Base-by-base conservation (phyloP, 805 yeast species). In the Yamadazyma sp. region DNA sequence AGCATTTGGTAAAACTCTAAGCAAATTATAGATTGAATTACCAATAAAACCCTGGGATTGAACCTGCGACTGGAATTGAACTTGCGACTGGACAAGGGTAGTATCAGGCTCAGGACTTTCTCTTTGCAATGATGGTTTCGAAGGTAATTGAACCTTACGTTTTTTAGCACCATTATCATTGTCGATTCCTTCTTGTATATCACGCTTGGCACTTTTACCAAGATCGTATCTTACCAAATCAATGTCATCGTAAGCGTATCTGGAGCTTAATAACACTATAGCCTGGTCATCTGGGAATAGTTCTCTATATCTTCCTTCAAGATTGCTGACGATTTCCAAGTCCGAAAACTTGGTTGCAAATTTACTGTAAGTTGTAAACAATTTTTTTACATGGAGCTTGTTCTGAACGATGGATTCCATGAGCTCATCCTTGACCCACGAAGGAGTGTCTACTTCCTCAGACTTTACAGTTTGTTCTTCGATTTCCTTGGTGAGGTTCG, bases 291-390 rank as follows among this genome's bases (percentile, higher is more conserved):
- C 74, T 0, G 90, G 85, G 57, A 86, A 89, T 23, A 72, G 60
- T 43, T 77, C 80, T 21, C 71, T 63, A 57, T 73, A 89, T 44
- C 95, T 73, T 39, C 67, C 70, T 45, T 85, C 89, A 31, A 91
- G 70, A 34, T 77, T 71, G 32, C 73, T 64, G 5, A 89, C 79
- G 10, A 85, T 82, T 30, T 76, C 73, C 15, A 85, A 59, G 47
- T 83, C 89, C 23, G 91, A 86, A 53, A 75, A 80, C 37, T 73
- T 73, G 2, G 83, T 69, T 45, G 90, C 95, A 54, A 81, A 82
- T 34, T 72, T 66, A 32, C 85, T 73, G 60, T 83, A 85, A 30
- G 71, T 57, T 32, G 56, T 61, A 36, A 63, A 57, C 28, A 69
- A 53, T 31, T 50, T 56, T 37, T 55, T 58, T 38, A 67, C 48